A percentile compares a stretch with the other conserved stretches of the same genome.
Conservation (phyloP, 2,329 filamentous ascomycete species). For the Monosporascus sp. region DNA sequence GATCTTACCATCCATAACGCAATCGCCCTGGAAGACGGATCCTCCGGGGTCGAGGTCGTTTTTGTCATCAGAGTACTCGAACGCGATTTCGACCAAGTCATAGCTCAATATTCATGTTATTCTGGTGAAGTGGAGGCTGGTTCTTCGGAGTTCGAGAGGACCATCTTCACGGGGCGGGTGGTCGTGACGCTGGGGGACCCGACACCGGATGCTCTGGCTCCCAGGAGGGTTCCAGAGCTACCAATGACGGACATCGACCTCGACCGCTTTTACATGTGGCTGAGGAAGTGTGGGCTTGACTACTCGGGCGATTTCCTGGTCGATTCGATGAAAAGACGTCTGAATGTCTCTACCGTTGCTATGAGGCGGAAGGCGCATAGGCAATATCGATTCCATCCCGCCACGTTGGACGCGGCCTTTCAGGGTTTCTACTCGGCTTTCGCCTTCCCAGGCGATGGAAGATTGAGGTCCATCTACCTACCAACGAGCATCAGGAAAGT, state of each 20-base stretch:
- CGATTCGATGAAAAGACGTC: not conserved
- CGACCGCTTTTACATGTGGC: constrained; percentile 7
- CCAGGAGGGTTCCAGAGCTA: not conserved
- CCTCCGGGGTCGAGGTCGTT: not conserved
- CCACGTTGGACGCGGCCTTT: constrained; percentile 3
- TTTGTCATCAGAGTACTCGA: not conserved
- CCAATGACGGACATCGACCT: constrained; percentile 1
- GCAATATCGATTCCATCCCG: constrained; percentile 2
- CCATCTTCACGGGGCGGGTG: no score
- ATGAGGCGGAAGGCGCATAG: no score
- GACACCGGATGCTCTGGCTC: no score
- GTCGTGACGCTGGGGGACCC: no score
- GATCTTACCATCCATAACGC: not conserved
- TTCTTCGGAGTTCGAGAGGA: no score
- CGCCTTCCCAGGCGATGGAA: constrained; percentile 2
- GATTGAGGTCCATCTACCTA: constrained; percentile 4
- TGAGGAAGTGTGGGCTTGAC: constrained; percentile 1
- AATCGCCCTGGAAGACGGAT: not conserved
- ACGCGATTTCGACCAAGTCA: no score
- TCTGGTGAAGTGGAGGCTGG: no score
- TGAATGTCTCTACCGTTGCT: no score
- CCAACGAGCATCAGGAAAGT: constrained; percentile 3
- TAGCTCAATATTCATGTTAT: no score
- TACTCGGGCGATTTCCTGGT: constrained; percentile 1
- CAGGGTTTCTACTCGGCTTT: constrained; percentile 7